Evolutionary conservation across 108 stramenopile genomes (phyloP), one percentile per base, ranked within the genome.

Genomic region (Tribonema minus): DNA sequence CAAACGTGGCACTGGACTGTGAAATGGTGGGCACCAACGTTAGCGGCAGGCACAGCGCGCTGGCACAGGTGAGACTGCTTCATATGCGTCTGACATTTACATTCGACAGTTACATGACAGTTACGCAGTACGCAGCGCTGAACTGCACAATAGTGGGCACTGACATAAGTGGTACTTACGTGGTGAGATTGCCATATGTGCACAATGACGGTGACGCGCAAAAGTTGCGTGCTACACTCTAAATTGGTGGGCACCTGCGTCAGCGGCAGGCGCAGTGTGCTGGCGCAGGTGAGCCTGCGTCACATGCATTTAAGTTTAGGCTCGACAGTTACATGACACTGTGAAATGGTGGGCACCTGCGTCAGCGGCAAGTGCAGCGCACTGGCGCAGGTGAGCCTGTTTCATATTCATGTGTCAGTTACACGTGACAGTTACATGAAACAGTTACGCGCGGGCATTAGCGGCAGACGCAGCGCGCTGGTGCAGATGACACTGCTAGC

Each of bases 371-470:
- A 84, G 15, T 83, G 83, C 20, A 73, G n/a, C n/a, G n/a, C n/a
- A n/a, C n/a, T n/a, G n/a, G n/a, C n/a, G n/a, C n/a, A n/a, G n/a
- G n/a, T n/a, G n/a, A n/a, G n/a, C n/a, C n/a, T n/a, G n/a, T n/a
- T n/a, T n/a, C n/a, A n/a, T n/a, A n/a, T n/a, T n/a, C n/a, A n/a
- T n/a, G n/a, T n/a, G n/a, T n/a, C n/a, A n/a, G n/a, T n/a, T n/a
- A n/a, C n/a, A n/a, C n/a, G n/a, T n/a, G n/a, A 25, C 97, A 61
- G n/a, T n/a, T 96, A 98, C 85, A 97, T 96, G 82, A 96, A 98
- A 82, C 96, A 97, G 97, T 95, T 98, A 39, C 95, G 97, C 32
- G 92, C 95, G 23, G 85, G 85, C 26, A 33, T 40, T 1, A 41
- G 32, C n/a, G 85, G 85, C 32, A 65, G 37, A 29, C 36, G 74